Evolutionary conservation across 2,329 filamentous ascomycete species (phyloP).

Genomic region (Dactylellina drechsleri): DNA sequence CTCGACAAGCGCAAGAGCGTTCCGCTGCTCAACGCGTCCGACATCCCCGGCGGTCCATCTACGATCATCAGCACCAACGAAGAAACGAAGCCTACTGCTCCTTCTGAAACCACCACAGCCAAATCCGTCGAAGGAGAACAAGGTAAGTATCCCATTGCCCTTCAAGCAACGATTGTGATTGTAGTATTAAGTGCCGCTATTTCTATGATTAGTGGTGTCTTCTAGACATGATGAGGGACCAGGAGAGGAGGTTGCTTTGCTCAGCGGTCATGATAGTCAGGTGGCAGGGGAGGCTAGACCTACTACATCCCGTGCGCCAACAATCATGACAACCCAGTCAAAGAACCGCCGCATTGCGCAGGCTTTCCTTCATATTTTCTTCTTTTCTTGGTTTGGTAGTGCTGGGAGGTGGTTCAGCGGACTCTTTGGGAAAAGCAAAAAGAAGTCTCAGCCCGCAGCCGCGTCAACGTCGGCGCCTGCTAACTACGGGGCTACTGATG

Average conservation of each 20-base stretch:
- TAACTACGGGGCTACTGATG: background rate
- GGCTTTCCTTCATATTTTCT: conserved; percentile 52
- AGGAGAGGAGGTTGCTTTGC: conserved; percentile 4
- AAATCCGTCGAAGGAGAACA: conserved; percentile 30
- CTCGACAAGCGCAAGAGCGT: conserved; percentile 53
- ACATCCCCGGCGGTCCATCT: conserved; percentile 48
- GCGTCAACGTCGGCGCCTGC: conserved; percentile 9
- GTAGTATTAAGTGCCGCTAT: conserved; percentile 52
- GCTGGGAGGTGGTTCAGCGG: conserved; percentile 47
- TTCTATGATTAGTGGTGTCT: conserved; percentile 52
- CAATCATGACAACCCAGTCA: conserved; percentile 44
- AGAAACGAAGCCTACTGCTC: conserved; percentile 17
- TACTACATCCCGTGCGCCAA: conserved; percentile 44
- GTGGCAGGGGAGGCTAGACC: conserved; percentile 36
- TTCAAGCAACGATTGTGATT: conserved; percentile 51
- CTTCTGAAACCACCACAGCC: conserved; percentile 16
- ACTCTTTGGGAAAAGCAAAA: conserved; percentile 46
- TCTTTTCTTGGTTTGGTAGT: conserved; percentile 53
- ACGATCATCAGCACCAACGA: conserved; percentile 37
- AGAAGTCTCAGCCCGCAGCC: conserved; percentile 30
- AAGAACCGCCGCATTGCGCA: conserved; percentile 49
- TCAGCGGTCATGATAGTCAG: background rate
- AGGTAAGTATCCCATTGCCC: conserved; percentile 50
- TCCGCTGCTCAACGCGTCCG: conserved; percentile 34
- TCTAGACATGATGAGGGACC: conserved; percentile 34